Conservation (phyloP, 2,329 filamentous ascomycete species). For the Diaporthe batatas region DNA sequence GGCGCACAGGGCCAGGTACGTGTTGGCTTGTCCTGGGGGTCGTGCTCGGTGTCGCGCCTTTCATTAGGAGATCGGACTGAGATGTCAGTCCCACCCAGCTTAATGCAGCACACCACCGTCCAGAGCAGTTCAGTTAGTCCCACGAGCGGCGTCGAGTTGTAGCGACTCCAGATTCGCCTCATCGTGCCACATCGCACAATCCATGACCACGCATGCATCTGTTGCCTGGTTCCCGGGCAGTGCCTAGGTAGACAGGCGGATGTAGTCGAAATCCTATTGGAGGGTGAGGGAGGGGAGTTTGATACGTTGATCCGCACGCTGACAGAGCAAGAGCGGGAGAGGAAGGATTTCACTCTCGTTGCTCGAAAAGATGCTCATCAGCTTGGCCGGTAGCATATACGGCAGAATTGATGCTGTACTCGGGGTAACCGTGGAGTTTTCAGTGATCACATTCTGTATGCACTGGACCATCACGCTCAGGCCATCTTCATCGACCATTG, state of each 20-base stretch:
- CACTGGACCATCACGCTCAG: background rate
- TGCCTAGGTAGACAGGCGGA: background rate
- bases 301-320: background rate
- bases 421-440: background rate
- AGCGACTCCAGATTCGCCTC: too few relatives aligned
- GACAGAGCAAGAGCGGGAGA: background rate
- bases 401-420: background rate
- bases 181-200: background rate
- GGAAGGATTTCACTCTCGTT: background rate
- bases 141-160: background rate
- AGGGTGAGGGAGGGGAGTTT: background rate
- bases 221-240: background rate
- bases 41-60: background rate
- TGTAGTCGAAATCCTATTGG: background rate
- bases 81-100: background rate
- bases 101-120: background rate
- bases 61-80: background rate
- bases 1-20: too few relatives aligned
- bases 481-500: background rate
- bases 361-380: background rate
- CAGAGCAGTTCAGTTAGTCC: background rate
- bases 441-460: background rate
- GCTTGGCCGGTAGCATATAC: background rate
- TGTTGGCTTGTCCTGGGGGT: background rate
- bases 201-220: background rate